Evolutionary conservation across 1,284 basidiomycete genomes (phyloP).

Genomic region (Gymnopus androsaceus): DNA sequence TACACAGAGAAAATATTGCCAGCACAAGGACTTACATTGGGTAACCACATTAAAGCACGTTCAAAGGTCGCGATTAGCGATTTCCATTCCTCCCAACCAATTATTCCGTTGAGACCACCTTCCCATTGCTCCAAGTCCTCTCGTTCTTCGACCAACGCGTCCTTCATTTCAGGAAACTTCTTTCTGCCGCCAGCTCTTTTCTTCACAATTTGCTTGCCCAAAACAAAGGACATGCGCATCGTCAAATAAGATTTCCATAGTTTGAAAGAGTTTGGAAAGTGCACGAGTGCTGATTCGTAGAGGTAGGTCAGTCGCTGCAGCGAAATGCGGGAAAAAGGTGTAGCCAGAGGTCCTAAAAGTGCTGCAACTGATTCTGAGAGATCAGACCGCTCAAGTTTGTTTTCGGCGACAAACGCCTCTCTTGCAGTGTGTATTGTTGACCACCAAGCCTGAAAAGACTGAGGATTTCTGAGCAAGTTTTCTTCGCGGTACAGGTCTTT

Average conservation of each 20-base stretch:
- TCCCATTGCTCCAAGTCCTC: slow-evolving; percentile 82
- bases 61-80: slow-evolving; percentile 87
- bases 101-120: slow-evolving; percentile 80
- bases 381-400: slow-evolving; percentile 57
- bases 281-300: slow-evolving; percentile 88
- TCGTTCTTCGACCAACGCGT: slow-evolving; percentile 82
- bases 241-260: slow-evolving; percentile 93
- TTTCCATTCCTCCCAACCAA: slow-evolving; percentile 97
- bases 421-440: slow-evolving; percentile 80
- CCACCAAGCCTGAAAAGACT: slow-evolving; percentile 92
- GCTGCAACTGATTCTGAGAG: slow-evolving; percentile 48
- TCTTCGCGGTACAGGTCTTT: slow-evolving; percentile 89
- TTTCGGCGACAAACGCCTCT: slow-evolving; percentile 59
- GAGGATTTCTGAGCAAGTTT: slow-evolving; percentile 91
- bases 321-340: slow-evolving; percentile 70
- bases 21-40: slow-evolving; percentile 61
- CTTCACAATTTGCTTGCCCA: slow-evolving; percentile 73
- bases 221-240: slow-evolving; percentile 83
- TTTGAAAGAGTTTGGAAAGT: slow-evolving; percentile 91
- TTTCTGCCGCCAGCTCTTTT: slow-evolving; percentile 84
- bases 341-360: slow-evolving; percentile 75
- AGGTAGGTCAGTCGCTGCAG: slow-evolving; percentile 86
- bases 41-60: slow-evolving; percentile 91
- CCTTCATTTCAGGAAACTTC: slow-evolving; percentile 86
- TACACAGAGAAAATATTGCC: slow-evolving; percentile 9